phyloP scores from a whole-genome alignment of 2,329 filamentous ascomycete species.

The Fonsecaea nubica region DNA sequence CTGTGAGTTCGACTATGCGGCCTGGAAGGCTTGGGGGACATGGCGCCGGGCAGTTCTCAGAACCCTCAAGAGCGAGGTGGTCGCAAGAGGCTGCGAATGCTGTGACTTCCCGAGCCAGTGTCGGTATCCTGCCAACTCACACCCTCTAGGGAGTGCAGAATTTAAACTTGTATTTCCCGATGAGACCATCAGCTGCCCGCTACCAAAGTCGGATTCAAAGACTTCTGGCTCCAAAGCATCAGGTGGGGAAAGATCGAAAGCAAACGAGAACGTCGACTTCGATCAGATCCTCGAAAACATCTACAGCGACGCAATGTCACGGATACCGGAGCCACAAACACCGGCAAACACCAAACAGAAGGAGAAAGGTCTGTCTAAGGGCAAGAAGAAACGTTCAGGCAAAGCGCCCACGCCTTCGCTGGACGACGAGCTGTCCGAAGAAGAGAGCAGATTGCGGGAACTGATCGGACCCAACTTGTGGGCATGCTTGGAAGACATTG shows the following conservation, averaged over 20 bases:
- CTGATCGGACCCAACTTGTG: conserved; percentile 25
- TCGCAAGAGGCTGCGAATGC: conserved; percentile 32
- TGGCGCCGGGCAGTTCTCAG: conserved; percentile 47
- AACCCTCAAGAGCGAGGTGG: conserved; percentile 17
- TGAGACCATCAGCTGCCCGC: background rate
- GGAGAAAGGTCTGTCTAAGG: background rate
- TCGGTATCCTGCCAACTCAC: conserved; percentile 28
- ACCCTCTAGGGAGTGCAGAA: conserved; percentile 6
- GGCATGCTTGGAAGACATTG: conserved; percentile 29
- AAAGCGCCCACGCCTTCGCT: background rate
- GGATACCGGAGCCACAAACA: background rate
- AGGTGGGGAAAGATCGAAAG: conserved; percentile 7
- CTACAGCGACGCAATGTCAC: background rate
- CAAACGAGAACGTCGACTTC: conserved; percentile 27
- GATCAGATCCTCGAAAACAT: conserved; percentile 28
- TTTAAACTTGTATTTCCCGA: conserved; percentile 1
- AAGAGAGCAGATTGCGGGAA: conserved; percentile 23
- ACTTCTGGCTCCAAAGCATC: background rate
- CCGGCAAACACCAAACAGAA: background rate
- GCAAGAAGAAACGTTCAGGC: conserved; percentile 4
- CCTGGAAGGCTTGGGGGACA: conserved; percentile 56
- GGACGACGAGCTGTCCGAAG: conserved; percentile 23
- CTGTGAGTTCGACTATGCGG: conserved; percentile 60
- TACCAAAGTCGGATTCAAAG: background rate
- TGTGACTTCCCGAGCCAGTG: conserved; percentile 40